Percentiles rank a stretch among this genome's conserved stretches.
Conservation (phyloP, 2,329 filamentous ascomycete species). For the Fonsecaea pedrosoi region DNA sequence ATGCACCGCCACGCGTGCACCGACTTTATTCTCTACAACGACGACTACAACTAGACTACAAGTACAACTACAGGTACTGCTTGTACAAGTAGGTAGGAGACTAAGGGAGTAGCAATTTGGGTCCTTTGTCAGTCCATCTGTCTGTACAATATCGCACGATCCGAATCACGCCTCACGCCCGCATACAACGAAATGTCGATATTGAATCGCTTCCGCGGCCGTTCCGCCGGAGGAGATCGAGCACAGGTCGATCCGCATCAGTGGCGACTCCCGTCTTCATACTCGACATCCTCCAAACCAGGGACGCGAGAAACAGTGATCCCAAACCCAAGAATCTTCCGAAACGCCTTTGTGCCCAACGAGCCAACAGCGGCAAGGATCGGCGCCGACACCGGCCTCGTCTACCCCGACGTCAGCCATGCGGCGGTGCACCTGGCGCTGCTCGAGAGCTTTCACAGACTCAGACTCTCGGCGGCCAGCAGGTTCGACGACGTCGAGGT, state of each 20-base stretch:
- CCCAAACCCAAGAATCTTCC: conserved; percentile 25
- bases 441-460: conserved; percentile 33
- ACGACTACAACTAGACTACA: too few species aligned
- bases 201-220: too few species aligned
- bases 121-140: too few species aligned
- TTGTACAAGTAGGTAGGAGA: too few species aligned
- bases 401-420: conserved; percentile 32
- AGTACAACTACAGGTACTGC: too few species aligned
- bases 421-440: conserved; percentile 31
- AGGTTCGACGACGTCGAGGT: conserved; percentile 11
- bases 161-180: too few species aligned
- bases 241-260: conserved; percentile 19
- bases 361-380: background rate
- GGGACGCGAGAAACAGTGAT: conserved; percentile 24
- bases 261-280: conserved; percentile 19
- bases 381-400: background rate
- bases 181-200: too few species aligned
- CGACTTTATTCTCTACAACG: too few species aligned
- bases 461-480: conserved; percentile 20
- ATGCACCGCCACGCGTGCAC: too few species aligned
- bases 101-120: too few species aligned
- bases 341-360: conserved; percentile 29
- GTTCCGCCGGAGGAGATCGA: too few species aligned
- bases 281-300: conserved; percentile 6
- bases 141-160: too few species aligned